Evolutionary conservation across 2,329 filamentous ascomycete species (phyloP).

Genomic region (Venturia asperata): DNA sequence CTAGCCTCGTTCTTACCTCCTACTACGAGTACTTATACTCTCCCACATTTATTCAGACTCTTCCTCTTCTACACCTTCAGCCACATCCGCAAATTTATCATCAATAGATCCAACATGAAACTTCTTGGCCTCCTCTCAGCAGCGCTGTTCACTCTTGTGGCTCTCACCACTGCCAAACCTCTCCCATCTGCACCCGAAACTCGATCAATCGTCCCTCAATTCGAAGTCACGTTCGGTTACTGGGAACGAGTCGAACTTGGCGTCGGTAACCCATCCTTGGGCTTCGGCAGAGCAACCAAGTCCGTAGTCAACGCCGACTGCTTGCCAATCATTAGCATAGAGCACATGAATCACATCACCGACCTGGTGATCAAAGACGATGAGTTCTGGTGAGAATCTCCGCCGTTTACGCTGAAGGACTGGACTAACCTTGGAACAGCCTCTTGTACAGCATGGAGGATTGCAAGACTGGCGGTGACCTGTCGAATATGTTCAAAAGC

Average conservation of each 20-base stretch:
- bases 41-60: background rate
- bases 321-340: background rate
- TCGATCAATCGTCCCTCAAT: background rate
- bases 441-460: no score
- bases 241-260: background rate
- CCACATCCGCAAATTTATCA: background rate
- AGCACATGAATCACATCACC: no score
- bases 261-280: background rate
- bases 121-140: background rate
- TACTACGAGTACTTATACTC: background rate
- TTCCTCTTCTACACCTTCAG: background rate
- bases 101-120: background rate
- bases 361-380: no score
- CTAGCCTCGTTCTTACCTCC: background rate
- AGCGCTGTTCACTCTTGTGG: background rate
- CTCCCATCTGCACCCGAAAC: background rate
- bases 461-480: no score
- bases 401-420: no score
- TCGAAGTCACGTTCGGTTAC: background rate
- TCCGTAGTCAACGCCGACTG: background rate
- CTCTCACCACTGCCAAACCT: conserved; percentile 1
- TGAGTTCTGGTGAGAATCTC: no score
- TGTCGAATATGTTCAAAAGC: no score
- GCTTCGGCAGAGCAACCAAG: background rate
- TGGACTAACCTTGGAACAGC: no score